A percentile compares a stretch with the other conserved stretches of the same genome.
These are phyloP conservation scores for Salix purpurea DNA, from an alignment of 345 rosid genomes.

Conservation along the genomic window DNA sequence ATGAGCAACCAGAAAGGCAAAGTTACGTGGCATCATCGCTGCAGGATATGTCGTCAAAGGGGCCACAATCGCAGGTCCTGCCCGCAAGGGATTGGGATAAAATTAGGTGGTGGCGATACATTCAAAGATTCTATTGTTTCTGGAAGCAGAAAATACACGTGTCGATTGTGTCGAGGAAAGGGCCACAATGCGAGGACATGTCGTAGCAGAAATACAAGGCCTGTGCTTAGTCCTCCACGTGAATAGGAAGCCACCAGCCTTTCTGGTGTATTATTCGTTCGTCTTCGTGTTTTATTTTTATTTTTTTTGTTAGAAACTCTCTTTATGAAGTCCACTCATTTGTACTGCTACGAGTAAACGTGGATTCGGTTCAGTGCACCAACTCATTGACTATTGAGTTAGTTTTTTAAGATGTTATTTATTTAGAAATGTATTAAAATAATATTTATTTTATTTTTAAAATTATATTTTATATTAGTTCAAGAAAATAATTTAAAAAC, in stretches of 20 bases:
- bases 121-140: conserved; percentile 1
- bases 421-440: too few relatives aligned
- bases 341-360: too few relatives aligned
- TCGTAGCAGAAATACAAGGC: conserved; percentile 23
- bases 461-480: too few relatives aligned
- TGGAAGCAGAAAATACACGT: conserved; percentile 31
- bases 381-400: too few relatives aligned
- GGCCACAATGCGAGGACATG: conserved; percentile 62
- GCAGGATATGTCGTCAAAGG: conserved; percentile 45
- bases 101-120: background rate
- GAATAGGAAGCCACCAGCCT: background rate
- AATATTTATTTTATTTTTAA: too few relatives aligned
- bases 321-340: too few relatives aligned
- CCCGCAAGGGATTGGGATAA: conserved; percentile 26
- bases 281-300: background rate
- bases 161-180: conserved; percentile 41
- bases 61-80: conserved; percentile 87
- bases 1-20: conserved; percentile 19
- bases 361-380: too few relatives aligned
- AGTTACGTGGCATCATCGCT: conserved; percentile 31
- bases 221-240: background rate
- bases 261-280: background rate
- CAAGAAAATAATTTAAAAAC: too few relatives aligned
- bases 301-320: background rate
- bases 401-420: too few relatives aligned